Percentiles rank a stretch among this genome's conserved stretches.
These are phyloP conservation scores for Bonia amplexicaulis DNA, from an alignment of 176 grass and related monocot genomes.

Conservation along the genomic window DNA sequence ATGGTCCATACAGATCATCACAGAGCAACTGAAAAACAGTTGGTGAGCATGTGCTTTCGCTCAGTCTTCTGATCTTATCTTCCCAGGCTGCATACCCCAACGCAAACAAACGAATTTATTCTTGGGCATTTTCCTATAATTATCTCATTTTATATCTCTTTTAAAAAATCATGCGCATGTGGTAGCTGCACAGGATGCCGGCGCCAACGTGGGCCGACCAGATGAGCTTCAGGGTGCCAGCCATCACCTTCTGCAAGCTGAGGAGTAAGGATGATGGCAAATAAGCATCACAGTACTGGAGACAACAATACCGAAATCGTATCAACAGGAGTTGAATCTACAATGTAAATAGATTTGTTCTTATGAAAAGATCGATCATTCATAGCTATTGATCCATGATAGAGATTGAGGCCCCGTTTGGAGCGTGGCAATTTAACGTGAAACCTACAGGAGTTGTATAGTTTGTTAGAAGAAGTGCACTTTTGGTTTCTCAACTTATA, in stretches of 20 bases:
- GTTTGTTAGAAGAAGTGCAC: too few relatives aligned
- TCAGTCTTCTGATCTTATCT: not conserved
- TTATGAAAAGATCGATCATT: not conserved
- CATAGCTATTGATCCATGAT: not conserved
- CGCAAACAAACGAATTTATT: not conserved
- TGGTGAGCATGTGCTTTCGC: slow-evolving; percentile 42
- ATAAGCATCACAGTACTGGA: not conserved
- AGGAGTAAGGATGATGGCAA: not conserved
- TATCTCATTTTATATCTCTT: not conserved
- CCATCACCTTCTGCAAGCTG: not conserved
- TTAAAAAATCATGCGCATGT: slow-evolving; percentile 14
- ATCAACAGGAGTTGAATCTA: not conserved
- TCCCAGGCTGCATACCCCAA: not conserved
- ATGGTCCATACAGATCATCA: slow-evolving; percentile 29
- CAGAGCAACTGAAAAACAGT: slow-evolving; percentile 28
- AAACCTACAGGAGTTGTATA: too few relatives aligned
- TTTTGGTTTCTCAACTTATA: too few relatives aligned
- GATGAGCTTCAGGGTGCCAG: not conserved
- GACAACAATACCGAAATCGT: not conserved
- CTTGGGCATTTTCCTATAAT: not conserved
- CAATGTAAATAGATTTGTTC: not conserved
- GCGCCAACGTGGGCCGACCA: slow-evolving; percentile 12
- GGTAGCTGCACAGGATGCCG: slow-evolving; percentile 23
- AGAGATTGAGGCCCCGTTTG: not conserved
- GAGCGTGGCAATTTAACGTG: not conserved